A percentile compares a stretch with the other conserved stretches of the same genome.
Conservation (phyloP, 2,329 filamentous ascomycete species). For the Arthroderma sp. region DNA sequence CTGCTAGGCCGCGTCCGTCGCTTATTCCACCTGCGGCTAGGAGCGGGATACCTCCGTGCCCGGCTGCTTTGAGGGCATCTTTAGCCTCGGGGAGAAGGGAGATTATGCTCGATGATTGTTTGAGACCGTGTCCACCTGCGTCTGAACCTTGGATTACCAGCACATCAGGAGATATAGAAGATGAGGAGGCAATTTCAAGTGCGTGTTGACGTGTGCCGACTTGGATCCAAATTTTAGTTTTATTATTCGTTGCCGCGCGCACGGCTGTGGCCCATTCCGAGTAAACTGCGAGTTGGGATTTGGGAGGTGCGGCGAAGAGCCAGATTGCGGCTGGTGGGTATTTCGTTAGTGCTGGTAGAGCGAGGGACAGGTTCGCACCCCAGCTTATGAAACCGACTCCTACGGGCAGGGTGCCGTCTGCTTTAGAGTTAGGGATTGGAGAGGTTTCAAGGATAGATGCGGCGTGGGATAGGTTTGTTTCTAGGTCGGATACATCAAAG, state of each 20-base stretch:
- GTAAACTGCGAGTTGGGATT: conserved; percentile 16
- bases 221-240: conserved; percentile 41
- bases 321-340: conserved; percentile 27
- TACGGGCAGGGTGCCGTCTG: conserved; percentile 19
- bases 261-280: conserved; percentile 28
- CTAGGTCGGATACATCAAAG: conserved; percentile 28
- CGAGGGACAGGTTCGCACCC: conserved; percentile 20
- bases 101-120: conserved; percentile 33
- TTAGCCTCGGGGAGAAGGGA: conserved; percentile 39
- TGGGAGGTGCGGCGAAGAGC: conserved; percentile 26
- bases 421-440: not conserved
- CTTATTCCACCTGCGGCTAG: conserved; percentile 42
- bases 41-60: conserved; percentile 27
- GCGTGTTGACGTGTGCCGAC: conserved; percentile 39
- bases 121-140: conserved; percentile 42
- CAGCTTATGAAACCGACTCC: conserved; percentile 30
- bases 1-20: conserved; percentile 39
- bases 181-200: conserved; percentile 19
- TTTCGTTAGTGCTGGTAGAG: conserved; percentile 18
- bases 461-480: conserved; percentile 19
- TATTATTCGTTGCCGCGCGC: conserved; percentile 22
- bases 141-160: conserved; percentile 42
- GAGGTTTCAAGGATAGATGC: conserved; percentile 11
- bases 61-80: conserved; percentile 24
- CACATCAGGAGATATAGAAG: conserved; percentile 31